Evolutionary conservation across 1,284 basidiomycete species (phyloP), one percentile per base, ranked within the genome.

Genomic region (Ceratobasidium sp.): DNA sequence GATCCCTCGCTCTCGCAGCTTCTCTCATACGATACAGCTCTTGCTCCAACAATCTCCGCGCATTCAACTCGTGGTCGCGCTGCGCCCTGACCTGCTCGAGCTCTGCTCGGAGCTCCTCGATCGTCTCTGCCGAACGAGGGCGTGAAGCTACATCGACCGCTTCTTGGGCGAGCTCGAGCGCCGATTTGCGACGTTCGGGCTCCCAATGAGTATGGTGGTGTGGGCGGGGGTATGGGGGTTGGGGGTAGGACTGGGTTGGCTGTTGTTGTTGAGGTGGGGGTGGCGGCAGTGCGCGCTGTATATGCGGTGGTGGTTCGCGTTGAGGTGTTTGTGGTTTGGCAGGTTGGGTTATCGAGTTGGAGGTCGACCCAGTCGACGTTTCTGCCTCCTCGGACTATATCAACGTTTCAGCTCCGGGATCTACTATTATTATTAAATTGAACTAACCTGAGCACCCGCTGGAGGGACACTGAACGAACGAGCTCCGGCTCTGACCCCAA

Each of bases 121-220:
- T 31, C 1, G 48, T 54, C 16, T 58, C 66, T 13, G 31, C 24
- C 24, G 51, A 34, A 7, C 53, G 53, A 31, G 66, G 53, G 24
- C 51, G 48, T 1, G 66, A 41, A 19, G 53, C 66, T 37, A 69
- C 24, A 37, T 69, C 51, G 19, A 54, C 53, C 13, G 66, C 66
- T 56, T 69, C 66, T 46, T 69, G 66, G 43, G 66, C 66, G 13
- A 69, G 53, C 22, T 69, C 66, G 24, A 69, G 66, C 2, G 66
- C 66, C 7, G 66, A 53, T n/a, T 63, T 63, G 61, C 61, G 61
- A 31, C 61, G 61, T 13, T 63, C 61, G 61, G 61, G 61, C 41
- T 63, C 61, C 61, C 61, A 63, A 14, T 22, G 39, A 4, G 41
- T 9, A 63, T 46, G 43, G 24, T 46, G 61, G 2, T 49, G 61